Evolutionary conservation across 2,329 filamentous ascomycete species (phyloP), one percentile per base, ranked within the genome.

Genomic region (Aspergillus novoparasiticus): DNA sequence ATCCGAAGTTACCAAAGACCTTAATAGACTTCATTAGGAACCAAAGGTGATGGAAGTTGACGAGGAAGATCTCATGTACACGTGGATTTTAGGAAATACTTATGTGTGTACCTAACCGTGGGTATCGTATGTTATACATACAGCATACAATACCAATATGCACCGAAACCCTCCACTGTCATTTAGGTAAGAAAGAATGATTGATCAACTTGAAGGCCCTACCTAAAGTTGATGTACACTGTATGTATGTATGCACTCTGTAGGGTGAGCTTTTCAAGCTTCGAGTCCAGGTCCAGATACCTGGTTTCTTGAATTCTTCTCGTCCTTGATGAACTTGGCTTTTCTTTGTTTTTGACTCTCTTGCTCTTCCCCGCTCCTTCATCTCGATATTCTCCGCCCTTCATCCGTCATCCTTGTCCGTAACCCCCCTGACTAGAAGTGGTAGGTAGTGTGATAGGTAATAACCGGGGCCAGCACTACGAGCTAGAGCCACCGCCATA

Each of bases 361-460:
- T 19, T 32, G 4, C 8, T 16, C 23, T 26, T 26, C 23, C 45
- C 21, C 39, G 39, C 39, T 8, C 45, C 6, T 14, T 9, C 28
- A 32, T 51, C 28, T 41, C 39, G 39, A 41, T 41, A 41, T 41
- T n/a, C 28, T n/a, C 28, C 48, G 19, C 26, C 26, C 48, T 51
- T 26, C 45, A 6, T 14, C 23, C 19, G n/a, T 32, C 26, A 30
- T 32, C 28, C 48, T 51, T 51, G 28, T 5, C 48, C 28, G 9
- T 30, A 48, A 12, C 34, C 21, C 26, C 28, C 48, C 48, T 51
- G 28, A 32, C 46, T 26, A 50, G 14, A 50, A 34, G 12, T 51
- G 48, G 28, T 51, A 21, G n/a, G 46, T 43, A 57, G 54, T 58
- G 58, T 64, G 62, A 61, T 60, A 62, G 60, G 60, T 63, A 62